Percentiles rank a stretch among this genome's conserved stretches.
These are phyloP conservation scores for Orbilia ellipsospora DNA, from an alignment of 2,329 filamentous ascomycete species.

Conservation along the genomic window DNA sequence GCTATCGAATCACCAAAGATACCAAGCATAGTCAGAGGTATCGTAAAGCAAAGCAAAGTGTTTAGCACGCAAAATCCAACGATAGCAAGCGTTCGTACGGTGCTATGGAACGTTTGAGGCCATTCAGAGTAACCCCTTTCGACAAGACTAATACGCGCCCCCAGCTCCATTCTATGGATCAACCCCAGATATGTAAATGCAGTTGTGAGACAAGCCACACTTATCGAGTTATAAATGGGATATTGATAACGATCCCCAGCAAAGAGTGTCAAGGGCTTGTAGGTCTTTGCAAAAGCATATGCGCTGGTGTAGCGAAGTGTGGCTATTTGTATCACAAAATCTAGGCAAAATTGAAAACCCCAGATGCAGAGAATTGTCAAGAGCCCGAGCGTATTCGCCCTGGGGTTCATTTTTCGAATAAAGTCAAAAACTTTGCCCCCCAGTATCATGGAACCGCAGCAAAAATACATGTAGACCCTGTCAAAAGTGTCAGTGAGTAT, in stretches of 20 bases:
- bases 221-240: conserved; percentile 26
- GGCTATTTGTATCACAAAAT: conserved; percentile 28
- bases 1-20: conserved; percentile 20
- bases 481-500: conserved; percentile 8
- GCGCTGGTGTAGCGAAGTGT: conserved; percentile 25
- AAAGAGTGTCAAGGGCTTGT: conserved; percentile 16
- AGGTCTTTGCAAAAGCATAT: conserved; percentile 36
- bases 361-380: conserved; percentile 1
- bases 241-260: conserved; percentile 27
- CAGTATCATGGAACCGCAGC: conserved; percentile 22
- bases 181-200: conserved; percentile 1
- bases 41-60: conserved; percentile 21
- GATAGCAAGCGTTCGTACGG: conserved; percentile 17
- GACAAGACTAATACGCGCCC: conserved; percentile 15
- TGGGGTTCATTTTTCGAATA: not conserved
- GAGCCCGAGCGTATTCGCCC: not conserved
- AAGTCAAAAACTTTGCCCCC: not conserved
- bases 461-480: conserved; percentile 38
- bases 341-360: conserved; percentile 23
- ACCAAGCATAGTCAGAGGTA: conserved; percentile 18
- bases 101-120: not conserved
- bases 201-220: conserved; percentile 19
- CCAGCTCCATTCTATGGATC: not conserved
- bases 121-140: conserved; percentile 22
- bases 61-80: conserved; percentile 26